Evolutionary conservation across 164 flowering plant species (phyloP).

Genomic region (Liriodendron chinense): DNA sequence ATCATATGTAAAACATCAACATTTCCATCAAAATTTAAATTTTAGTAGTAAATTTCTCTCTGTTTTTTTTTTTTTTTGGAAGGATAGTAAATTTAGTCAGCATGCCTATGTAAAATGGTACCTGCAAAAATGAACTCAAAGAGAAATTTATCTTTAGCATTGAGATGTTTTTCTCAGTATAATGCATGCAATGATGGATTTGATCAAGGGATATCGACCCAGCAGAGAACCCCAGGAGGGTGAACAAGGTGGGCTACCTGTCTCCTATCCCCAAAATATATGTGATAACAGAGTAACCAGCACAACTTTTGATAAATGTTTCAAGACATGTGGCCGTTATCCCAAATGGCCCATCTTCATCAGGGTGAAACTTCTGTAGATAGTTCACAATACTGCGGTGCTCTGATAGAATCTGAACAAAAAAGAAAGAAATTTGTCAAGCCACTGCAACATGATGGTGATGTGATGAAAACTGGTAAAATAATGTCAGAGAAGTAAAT

Average conservation of each 20-base stretch:
- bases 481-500: not conserved
- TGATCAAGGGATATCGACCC: not conserved
- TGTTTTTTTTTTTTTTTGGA: too few species aligned
- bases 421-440: not conserved
- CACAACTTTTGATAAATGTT: slow-evolving; percentile 98
- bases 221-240: not conserved
- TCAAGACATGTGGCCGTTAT: slow-evolving; percentile 98
- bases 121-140: too few species aligned
- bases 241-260: slow-evolving; percentile 47
- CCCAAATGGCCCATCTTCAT: slow-evolving; percentile 97
- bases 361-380: slow-evolving; percentile 97
- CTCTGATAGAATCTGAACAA: slow-evolving; percentile 77
- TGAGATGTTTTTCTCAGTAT: not conserved
- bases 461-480: not conserved
- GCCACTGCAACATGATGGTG: not conserved
- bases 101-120: too few species aligned
- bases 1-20: too few species aligned
- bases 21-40: too few species aligned
- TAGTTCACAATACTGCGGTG: slow-evolving; percentile 91
- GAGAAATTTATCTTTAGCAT: not conserved
- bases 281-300: slow-evolving; percentile 98
- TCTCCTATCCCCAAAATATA: slow-evolving; percentile 97
- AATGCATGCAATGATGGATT: not conserved
- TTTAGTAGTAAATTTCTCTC: too few species aligned
- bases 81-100: too few species aligned